These are phyloP conservation scores for Suhomyces sp. DNA, from an alignment of 805 yeast species.

Conservation along the genomic window DNA sequence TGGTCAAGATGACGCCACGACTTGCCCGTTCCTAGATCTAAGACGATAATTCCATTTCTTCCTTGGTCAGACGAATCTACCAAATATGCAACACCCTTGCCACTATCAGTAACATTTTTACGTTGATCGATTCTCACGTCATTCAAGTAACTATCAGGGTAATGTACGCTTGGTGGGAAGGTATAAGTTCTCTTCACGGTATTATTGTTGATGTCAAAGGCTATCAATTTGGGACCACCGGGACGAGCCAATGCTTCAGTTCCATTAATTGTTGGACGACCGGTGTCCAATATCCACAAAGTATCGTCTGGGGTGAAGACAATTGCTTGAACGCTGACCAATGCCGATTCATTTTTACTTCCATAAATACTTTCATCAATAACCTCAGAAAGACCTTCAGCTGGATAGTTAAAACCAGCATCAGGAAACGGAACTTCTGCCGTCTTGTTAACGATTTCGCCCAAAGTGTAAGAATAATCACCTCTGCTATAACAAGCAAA, in stretches of 20 bases:
- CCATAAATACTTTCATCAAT: not conserved
- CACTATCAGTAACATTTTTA: not conserved
- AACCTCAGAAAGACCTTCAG: not conserved
- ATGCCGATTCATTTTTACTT: not conserved
- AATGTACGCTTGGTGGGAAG: not conserved
- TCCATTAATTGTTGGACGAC: constrained; percentile 2
- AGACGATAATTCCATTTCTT: not conserved
- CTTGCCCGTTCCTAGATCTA: not conserved
- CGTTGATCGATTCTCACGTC: constrained; percentile 1
- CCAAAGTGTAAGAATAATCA: not conserved
- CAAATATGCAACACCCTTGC: not conserved
- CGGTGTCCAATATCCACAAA: constrained; percentile 2
- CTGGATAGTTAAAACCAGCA: not conserved
- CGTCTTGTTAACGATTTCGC: constrained; percentile 1
- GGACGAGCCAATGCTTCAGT: constrained; percentile 1
- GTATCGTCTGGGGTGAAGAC: constrained; percentile 1
- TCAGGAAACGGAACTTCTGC: not conserved
- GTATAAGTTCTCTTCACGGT: not conserved
- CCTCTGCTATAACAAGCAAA: not conserved
- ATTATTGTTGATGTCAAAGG: not conserved
- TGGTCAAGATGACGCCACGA: constrained; percentile 4
- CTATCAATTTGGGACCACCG: constrained; percentile 1
- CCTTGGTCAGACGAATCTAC: constrained; percentile 1
- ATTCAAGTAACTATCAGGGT: constrained; percentile 1
- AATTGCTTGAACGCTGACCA: not conserved